Percentiles rank a stretch among this genome's conserved stretches.
These are phyloP conservation scores for Rostrohypoxylon terebratum DNA, from an alignment of 495 filamentous ascomycete species.

Conservation along the genomic window DNA sequence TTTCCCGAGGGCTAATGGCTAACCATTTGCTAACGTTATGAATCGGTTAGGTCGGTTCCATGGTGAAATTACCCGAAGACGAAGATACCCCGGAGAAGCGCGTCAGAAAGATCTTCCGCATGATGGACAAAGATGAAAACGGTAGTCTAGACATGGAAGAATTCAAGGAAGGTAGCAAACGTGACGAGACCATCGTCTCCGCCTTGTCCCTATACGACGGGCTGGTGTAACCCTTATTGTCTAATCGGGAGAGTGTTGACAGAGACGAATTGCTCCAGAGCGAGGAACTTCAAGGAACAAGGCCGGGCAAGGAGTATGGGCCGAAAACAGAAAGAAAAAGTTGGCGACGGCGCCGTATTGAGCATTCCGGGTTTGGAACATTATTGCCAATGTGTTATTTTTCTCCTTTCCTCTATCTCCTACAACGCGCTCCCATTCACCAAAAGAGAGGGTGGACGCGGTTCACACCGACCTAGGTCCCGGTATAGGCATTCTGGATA, in stretches of 20 bases:
- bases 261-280: conserved; percentile 29
- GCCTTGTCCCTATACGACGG: conserved; percentile 97
- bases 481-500: conserved; percentile 27
- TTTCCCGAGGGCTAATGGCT: neutral
- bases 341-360: conserved; percentile 28
- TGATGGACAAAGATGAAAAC: conserved; percentile 99
- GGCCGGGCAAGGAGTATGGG: conserved; percentile 12
- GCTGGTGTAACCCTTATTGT: conserved; percentile 69
- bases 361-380: conserved; percentile 19
- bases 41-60: conserved; percentile 83
- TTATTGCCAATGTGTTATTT: conserved; percentile 29
- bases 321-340: conserved; percentile 30
- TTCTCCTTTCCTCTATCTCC: conserved; percentile 31
- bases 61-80: conserved; percentile 98
- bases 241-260: conserved; percentile 6
- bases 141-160: conserved; percentile 92
- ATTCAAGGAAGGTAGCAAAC: conserved; percentile 98
- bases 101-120: conserved; percentile 96
- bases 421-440: conserved; percentile 26
- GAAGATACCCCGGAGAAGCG: conserved; percentile 99
- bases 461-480: conserved; percentile 34
- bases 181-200: conserved; percentile 98
- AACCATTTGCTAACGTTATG: conserved; percentile 34
- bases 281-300: conserved; percentile 18
- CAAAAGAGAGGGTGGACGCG: conserved; percentile 36